Base-by-base conservation (phyloP, 129 eudicot species). In the Centrapalus pauciflorus region DNA sequence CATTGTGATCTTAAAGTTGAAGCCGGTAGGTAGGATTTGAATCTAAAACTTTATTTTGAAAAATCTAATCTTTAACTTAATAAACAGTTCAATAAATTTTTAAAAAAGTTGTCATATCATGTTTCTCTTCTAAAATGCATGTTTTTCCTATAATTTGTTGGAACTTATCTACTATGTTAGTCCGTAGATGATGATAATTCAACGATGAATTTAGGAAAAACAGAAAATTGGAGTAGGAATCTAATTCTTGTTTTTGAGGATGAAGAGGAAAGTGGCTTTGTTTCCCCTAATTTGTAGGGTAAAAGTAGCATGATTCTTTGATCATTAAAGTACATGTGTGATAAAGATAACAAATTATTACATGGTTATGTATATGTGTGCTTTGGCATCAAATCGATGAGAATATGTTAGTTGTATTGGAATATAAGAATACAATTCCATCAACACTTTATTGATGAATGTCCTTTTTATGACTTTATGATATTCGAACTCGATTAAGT, bases 201-300 rank as follows among this genome's bases (percentile, higher is more conserved):
- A 48, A 33, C 45, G 19, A 12, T 38, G 12, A 20, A 66, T 37
- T 24, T 26, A 13, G 16, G 16, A 48, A 55, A 29, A 24, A 4
- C 65, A 13, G 13, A 17, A 74, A 43, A 50, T 20, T 51, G 8
- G 45, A 43, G 43, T 17, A 67, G 76, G 85, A 67, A 80, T 84
- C 81, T 80, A 83, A 80, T 84, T 70, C 86, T 66, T 57, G 60
- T 45, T 57, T 63, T 61, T 72, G 78, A 49, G 41, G 70, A 35
- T 63, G 56, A 63, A 55, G 33, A 48, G 64, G 35, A 62, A 64
- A 65, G 75, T 70, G 52, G 79, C 81, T 76, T 72, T 72, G 64
- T 71, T 70, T 68, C 57, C 46, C 8, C 25, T 61, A 64, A 29
- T 67, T 30, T 61, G 64, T 51, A 37, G 55, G 30, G 29, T 75